phyloP scores from a whole-genome alignment of 768 basidiomycete genomes.

The Porphyrellus cyaneotinctus region DNA sequence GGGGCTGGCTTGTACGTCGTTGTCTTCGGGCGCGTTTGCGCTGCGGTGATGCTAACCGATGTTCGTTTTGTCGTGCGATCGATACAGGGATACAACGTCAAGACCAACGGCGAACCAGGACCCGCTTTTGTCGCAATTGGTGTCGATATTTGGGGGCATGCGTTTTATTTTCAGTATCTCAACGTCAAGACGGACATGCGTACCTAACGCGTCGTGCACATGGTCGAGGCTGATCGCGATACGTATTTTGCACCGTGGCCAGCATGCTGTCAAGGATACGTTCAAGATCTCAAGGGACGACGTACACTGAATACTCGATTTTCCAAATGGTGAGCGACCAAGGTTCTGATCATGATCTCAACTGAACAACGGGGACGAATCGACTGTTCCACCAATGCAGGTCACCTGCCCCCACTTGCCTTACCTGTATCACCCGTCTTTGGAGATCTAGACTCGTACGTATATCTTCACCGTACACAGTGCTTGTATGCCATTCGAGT shows the following conservation, averaged over 20 bases:
- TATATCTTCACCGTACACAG: too few species aligned
- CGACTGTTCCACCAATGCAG: too few species aligned
- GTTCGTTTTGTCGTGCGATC: neutral
- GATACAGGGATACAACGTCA: slow-evolving; percentile 62
- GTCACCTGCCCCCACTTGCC: too few species aligned
- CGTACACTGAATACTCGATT: too few species aligned
- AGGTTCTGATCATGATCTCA: too few species aligned
- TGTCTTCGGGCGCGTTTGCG: neutral
- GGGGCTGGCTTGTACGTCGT: slow-evolving; percentile 89
- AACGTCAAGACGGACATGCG: slow-evolving; percentile 92
- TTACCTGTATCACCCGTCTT: too few species aligned
- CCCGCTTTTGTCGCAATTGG: slow-evolving; percentile 80
- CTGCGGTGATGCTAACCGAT: neutral
- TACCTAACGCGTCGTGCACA: slow-evolving; percentile 6
- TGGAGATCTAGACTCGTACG: too few species aligned
- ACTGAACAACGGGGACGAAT: too few species aligned
- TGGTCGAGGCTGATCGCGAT: neutral
- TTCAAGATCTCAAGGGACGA: too few species aligned
- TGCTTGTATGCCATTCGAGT: too few species aligned
- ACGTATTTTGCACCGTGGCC: slow-evolving; percentile 37
- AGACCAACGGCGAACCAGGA: slow-evolving; percentile 91
- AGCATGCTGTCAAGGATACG: too few species aligned
- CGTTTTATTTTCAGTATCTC: slow-evolving; percentile 94
- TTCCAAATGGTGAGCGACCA: too few species aligned
- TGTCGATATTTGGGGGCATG: slow-evolving; percentile 95